Conservation (phyloP, 2,329 filamentous ascomycete species). For the Pseudomassariella vexata region DNA sequence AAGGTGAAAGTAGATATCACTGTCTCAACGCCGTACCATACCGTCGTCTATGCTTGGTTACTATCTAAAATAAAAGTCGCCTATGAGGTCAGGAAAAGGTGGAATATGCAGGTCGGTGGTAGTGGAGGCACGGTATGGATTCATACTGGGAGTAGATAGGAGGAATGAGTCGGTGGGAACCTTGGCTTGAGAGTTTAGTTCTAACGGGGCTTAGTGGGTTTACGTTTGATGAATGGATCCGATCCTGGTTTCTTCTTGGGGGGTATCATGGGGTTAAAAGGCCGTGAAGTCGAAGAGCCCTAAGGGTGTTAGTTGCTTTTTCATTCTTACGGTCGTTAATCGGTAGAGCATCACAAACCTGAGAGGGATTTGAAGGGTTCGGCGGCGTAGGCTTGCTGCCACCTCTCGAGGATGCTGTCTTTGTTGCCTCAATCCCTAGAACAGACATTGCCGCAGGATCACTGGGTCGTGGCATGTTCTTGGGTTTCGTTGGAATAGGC, state of each 20-base stretch:
- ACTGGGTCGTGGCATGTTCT: conserved; percentile 18
- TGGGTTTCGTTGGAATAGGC: conserved; percentile 17
- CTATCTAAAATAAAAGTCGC: no score
- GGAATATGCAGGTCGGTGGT: no score
- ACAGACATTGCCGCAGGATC: conserved; percentile 24
- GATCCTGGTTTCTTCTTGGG: conserved; percentile 8
- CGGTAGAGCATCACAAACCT: conserved; percentile 11
- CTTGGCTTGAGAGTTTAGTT: no score
- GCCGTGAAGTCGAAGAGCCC: conserved; percentile 7
- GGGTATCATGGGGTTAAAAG: conserved; percentile 8
- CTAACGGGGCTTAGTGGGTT: conserved; percentile 9
- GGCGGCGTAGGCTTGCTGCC: conserved; percentile 8
- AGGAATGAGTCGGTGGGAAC: no score
- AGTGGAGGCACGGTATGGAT: no score
- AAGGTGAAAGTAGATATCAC: no score
- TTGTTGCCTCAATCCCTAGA: conserved; percentile 15
- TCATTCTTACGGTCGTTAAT: neutral
- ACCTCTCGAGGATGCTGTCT: conserved; percentile 8
- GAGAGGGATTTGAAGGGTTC: conserved; percentile 12
- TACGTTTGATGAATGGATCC: conserved; percentile 13
- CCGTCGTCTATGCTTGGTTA: no score
- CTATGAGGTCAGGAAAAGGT: no score
- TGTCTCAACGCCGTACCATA: no score
- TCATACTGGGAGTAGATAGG: no score
- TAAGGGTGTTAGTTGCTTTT: neutral